Base-by-base conservation (phyloP, 2,329 filamentous ascomycete species). In the Colletotrichum graminicola region DNA sequence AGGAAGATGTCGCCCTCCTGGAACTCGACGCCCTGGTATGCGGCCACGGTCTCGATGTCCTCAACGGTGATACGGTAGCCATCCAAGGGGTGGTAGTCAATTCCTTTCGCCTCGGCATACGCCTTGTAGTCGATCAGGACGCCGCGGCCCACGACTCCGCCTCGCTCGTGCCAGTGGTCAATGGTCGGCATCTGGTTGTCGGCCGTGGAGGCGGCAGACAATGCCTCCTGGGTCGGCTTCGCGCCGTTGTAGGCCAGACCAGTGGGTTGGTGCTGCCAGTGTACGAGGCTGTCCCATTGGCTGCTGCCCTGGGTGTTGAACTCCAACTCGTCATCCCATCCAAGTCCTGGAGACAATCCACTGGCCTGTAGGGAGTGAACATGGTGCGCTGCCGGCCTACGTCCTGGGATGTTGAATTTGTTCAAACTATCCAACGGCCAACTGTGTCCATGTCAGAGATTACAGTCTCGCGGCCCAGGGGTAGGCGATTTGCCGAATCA, bases 1-100 rank as follows among this genome's bases (percentile, higher is more conserved):
- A 93, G 83, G 14, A 94, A 83, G 66, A 94, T 88, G 72, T 93
- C 91, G 6, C 91, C 92, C 2, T 88, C 86, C 0, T 84, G 86
- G 76, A 93, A 90, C 72, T 91, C 87, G 34, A 93, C 82, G 0
- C 87, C 87, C 74, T 93, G 89, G 45, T 86, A 81, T 43, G 81
- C 82, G 0, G 89, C 92, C 43, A 89, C 89, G 11, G 85, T 83
- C 64, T 88, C 86, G 0, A 94, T 83, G 0, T 90, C 85, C 1
- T 82, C 76, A 2, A 86, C 80, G 0, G 84, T 85, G 77, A 92
- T 90, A 36, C 84, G 82, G 75, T 89, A 82, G 0, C 83, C 81
- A 4, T 83, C 83, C 60, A 89, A 84, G 0, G 88, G 84, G 74
- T 88, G 82, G 71, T 86, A 88, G 5, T 79, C 72, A 36, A 86